Evolutionary conservation across 306 rosid species (phyloP).

Genomic region (Vicia villosa): DNA sequence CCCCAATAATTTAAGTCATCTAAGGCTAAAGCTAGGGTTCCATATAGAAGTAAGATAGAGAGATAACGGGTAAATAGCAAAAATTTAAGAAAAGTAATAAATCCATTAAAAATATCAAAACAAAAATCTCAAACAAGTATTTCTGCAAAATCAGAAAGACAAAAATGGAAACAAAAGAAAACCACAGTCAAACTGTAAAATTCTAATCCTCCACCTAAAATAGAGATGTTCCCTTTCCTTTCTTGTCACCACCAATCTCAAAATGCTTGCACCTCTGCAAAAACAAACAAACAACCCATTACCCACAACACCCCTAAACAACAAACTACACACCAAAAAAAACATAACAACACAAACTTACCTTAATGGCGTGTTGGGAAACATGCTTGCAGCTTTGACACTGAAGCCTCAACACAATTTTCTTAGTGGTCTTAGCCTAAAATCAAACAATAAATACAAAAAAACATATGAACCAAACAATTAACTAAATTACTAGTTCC

Average conservation of each 20-base stretch:
- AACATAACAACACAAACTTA: neutral
- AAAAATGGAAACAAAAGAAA: neutral
- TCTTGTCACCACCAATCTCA: constrained; percentile 58
- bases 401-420: constrained; percentile 55
- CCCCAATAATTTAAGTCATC: neutral
- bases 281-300: neutral
- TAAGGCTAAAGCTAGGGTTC: neutral
- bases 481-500: neutral
- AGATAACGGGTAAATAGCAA: neutral
- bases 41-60: neutral
- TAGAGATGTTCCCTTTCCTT: constrained; percentile 57
- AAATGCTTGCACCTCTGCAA: constrained; percentile 58
- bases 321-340: neutral
- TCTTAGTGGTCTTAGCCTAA: constrained; percentile 57
- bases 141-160: neutral
- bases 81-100: neutral
- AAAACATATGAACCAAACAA: neutral
- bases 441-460: neutral
- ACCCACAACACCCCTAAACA: neutral
- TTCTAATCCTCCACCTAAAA: constrained; percentile 32
- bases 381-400: constrained; percentile 60
- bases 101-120: constrained; percentile 31
- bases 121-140: constrained; percentile 8
- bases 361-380: constrained; percentile 54
- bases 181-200: neutral